Percentiles rank a stretch among this genome's conserved stretches.
phyloP scores from a whole-genome alignment of 2,329 filamentous ascomycete genomes.

The Penicillium sp. region DNA sequence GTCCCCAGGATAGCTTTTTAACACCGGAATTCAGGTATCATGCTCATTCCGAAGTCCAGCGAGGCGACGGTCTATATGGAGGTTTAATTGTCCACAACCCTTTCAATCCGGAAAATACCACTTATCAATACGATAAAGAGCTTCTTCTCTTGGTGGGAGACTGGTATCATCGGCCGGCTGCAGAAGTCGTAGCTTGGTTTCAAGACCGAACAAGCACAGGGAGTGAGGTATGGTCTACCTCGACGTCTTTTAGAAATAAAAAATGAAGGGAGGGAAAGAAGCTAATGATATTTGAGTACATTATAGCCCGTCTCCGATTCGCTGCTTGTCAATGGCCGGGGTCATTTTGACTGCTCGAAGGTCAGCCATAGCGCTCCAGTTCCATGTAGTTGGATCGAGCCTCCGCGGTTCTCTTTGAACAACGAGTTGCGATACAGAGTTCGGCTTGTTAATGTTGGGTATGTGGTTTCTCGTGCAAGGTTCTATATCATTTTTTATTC shows the following conservation, averaged over 20 bases:
- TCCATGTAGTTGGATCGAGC: slow-evolving; percentile 30
- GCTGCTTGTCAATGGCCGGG: slow-evolving; percentile 45
- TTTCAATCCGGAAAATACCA: slow-evolving; percentile 15
- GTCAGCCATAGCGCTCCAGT: slow-evolving; percentile 42
- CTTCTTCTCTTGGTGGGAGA: slow-evolving; percentile 45
- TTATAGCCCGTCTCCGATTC: slow-evolving; percentile 46
- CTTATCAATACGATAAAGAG: slow-evolving; percentile 34
- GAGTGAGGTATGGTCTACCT: slow-evolving; percentile 33
- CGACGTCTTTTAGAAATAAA: neutral
- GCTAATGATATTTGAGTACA: neutral
- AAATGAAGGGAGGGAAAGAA: neutral
- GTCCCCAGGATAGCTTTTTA: neutral
- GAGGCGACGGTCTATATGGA: slow-evolving; percentile 47
- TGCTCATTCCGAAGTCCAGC: slow-evolving; percentile 40
- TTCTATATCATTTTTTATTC: neutral
- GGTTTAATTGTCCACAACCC: slow-evolving; percentile 44
- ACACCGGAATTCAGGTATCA: slow-evolving; percentile 36
- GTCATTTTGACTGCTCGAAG: slow-evolving; percentile 44
- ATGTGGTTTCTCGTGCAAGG: slow-evolving; percentile 5
- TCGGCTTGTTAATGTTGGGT: slow-evolving; percentile 45
- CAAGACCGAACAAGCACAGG: slow-evolving; percentile 40
- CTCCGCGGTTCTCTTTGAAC: neutral
- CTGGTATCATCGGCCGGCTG: slow-evolving; percentile 45
- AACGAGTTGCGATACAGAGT: slow-evolving; percentile 28
- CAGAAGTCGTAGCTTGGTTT: slow-evolving; percentile 42